Conservation (phyloP, 441 rosid species). For the Cnidoscolus chayamansa region DNA sequence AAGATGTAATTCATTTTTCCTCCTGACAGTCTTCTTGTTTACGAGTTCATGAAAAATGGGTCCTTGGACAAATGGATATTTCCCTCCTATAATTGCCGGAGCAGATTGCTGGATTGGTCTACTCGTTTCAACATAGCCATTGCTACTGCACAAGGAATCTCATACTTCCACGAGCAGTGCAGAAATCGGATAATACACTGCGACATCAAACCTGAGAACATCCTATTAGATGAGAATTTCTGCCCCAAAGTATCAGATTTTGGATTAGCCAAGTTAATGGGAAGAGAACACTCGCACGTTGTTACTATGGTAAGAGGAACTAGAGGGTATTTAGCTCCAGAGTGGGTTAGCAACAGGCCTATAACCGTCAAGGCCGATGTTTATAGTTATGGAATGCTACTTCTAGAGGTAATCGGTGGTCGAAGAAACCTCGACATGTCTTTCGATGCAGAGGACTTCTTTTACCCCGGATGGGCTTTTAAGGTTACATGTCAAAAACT, state of each 20-base stretch:
- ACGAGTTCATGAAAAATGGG: conserved; percentile 86
- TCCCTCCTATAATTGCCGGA: conserved; percentile 36
- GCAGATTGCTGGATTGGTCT: conserved; percentile 59
- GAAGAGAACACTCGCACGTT: conserved; percentile 85
- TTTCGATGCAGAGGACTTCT: conserved; percentile 60
- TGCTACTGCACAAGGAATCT: conserved; percentile 78
- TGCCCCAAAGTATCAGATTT: conserved; percentile 89
- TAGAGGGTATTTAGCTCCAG: conserved; percentile 91
- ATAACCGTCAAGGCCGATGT: conserved; percentile 92
- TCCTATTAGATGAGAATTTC: conserved; percentile 63
- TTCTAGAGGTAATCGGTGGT: conserved; percentile 86
- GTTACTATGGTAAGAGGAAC: conserved; percentile 93
- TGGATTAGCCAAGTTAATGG: conserved; percentile 89
- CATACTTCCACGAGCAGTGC: conserved; percentile 91
- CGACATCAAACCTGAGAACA: conserved; percentile 87
- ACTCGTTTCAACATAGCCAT: conserved; percentile 66
- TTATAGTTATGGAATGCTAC: conserved; percentile 91
- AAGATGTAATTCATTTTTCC: not conserved
- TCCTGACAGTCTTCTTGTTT: conserved; percentile 63
- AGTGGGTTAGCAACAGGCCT: conserved; percentile 87
- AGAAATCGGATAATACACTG: conserved; percentile 87
- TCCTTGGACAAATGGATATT: conserved; percentile 92
- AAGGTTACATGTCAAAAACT: conserved; percentile 37
- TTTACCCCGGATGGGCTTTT: conserved; percentile 84
- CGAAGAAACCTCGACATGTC: conserved; percentile 91